phyloP scores from a whole-genome alignment of 371 early-diverging fungal genomes.

The Mortierella sp. region DNA sequence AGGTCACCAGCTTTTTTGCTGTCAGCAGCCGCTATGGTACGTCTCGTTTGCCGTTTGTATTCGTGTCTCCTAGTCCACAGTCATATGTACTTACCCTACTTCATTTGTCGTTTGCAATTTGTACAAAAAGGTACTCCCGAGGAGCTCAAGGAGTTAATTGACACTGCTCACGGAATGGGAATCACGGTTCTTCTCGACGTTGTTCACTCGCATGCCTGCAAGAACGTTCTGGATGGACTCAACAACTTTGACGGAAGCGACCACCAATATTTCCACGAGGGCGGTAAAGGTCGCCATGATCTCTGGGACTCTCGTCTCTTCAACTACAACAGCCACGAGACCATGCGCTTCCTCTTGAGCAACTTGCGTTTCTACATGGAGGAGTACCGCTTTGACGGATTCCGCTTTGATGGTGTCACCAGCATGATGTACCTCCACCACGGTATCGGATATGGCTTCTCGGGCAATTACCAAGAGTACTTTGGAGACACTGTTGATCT shows the following conservation, averaged over 20 bases:
- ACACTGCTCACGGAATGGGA: constrained; percentile 93
- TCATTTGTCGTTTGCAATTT: not conserved
- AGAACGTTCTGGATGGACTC: constrained; percentile 94
- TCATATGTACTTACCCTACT: not conserved
- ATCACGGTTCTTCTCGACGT: constrained; percentile 93
- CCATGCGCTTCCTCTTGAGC: constrained; percentile 92
- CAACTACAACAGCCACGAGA: constrained; percentile 93
- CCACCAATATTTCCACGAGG: constrained; percentile 96
- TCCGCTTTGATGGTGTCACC: constrained; percentile 98
- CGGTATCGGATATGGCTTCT: constrained; percentile 94
- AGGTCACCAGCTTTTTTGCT: constrained; percentile 96
- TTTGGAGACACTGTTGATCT: constrained; percentile 88
- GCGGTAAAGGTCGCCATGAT: constrained; percentile 88
- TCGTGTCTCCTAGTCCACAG: not conserved
- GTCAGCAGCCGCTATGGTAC: constrained; percentile 92
- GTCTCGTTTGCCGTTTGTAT: not conserved
- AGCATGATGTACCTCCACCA: constrained; percentile 96
- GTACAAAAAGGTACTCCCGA: constrained; percentile 78
- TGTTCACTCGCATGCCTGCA: constrained; percentile 97
- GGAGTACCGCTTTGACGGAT: constrained; percentile 95
- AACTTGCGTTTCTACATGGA: constrained; percentile 95
- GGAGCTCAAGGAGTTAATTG: constrained; percentile 89
- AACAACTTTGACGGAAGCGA: constrained; percentile 97
- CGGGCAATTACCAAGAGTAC: constrained; percentile 94
- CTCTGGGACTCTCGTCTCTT: constrained; percentile 96